These are phyloP conservation scores for Lactarius hatsudake DNA, from an alignment of 768 basidiomycete genomes.

Conservation along the genomic window DNA sequence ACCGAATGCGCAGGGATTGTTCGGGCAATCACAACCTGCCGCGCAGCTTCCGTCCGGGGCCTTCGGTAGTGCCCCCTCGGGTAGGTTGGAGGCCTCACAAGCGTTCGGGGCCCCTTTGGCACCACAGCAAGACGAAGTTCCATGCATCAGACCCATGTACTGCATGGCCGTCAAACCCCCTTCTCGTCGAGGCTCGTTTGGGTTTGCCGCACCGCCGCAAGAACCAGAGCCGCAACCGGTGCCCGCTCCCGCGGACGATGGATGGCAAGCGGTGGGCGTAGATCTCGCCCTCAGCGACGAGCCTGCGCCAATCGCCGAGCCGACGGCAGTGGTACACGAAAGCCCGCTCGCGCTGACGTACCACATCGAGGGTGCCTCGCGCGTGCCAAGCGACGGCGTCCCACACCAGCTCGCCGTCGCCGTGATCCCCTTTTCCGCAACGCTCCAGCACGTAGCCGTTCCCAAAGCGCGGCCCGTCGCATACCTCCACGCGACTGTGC, in stretches of 20 bases:
- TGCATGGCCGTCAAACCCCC: too few species aligned
- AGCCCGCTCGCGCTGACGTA: slow-evolving; percentile 53
- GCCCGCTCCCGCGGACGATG: neutral
- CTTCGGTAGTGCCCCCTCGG: too few species aligned
- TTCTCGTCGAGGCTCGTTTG: neutral
- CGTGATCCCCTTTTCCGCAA: slow-evolving; percentile 45
- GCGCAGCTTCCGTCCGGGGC: neutral
- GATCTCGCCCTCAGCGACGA: neutral
- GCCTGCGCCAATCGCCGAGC: slow-evolving; percentile 32
- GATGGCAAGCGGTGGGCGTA: neutral
- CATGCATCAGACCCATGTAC: too few species aligned
- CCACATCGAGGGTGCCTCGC: slow-evolving; percentile 48
- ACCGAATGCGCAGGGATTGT: neutral
- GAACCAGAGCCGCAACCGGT: neutral
- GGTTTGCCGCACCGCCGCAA: neutral
- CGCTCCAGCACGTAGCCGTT: slow-evolving; percentile 47
- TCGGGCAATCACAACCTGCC: neutral
- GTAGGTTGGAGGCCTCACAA: neutral
- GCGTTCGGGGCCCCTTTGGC: too few species aligned
- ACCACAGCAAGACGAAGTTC: too few species aligned
- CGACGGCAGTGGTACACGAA: slow-evolving; percentile 47
- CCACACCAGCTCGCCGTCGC: slow-evolving; percentile 56
- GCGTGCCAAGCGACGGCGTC: slow-evolving; percentile 54
- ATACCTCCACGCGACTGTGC: slow-evolving; percentile 45
- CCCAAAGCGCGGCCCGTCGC: slow-evolving; percentile 51